Evolutionary conservation across 2,329 filamentous ascomycete genomes (phyloP).

Genomic region (Alternaria sp.): DNA sequence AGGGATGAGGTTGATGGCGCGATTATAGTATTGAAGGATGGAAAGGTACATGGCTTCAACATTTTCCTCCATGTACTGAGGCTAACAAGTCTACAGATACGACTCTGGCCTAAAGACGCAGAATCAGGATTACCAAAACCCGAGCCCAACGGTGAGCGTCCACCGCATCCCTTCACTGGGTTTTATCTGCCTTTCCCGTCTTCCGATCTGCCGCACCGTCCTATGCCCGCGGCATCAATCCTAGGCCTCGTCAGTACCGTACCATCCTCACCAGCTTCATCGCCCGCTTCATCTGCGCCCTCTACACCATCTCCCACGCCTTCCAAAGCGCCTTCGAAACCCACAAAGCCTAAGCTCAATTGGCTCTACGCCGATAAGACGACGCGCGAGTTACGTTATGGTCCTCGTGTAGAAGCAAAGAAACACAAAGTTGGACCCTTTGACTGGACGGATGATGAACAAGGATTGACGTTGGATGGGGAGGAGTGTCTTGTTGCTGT

Average conservation of each 20-base stretch:
- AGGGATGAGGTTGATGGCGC: slow-evolving; percentile 53
- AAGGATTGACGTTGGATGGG: slow-evolving; percentile 62
- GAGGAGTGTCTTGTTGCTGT: slow-evolving; percentile 66
- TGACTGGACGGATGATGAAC: slow-evolving; percentile 75
- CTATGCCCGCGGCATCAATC: slow-evolving; percentile 50
- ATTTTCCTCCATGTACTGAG: background rate
- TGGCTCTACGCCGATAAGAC: slow-evolving; percentile 72
- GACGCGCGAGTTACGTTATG: slow-evolving; percentile 68
- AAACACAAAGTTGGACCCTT: slow-evolving; percentile 79
- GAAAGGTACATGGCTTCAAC: slow-evolving; percentile 50
- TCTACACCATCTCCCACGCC: slow-evolving; percentile 21
- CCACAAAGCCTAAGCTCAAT: slow-evolving; percentile 65
- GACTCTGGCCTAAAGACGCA: slow-evolving; percentile 50
- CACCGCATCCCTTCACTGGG: slow-evolving; percentile 59
- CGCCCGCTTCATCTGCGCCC: slow-evolving; percentile 47
- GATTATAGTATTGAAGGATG: slow-evolving; percentile 57
- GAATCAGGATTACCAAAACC: slow-evolving; percentile 39
- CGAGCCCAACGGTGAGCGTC: slow-evolving; percentile 30
- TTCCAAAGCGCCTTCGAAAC: slow-evolving; percentile 1
- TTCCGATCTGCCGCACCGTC: slow-evolving; percentile 50
- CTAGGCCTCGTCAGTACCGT: slow-evolving; percentile 62
- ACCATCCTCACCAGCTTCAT: slow-evolving; percentile 24
- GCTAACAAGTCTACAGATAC: slow-evolving; percentile 36
- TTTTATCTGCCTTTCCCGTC: slow-evolving; percentile 61
- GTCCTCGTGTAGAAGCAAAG: slow-evolving; percentile 74